Percentiles rank a stretch among this genome's conserved stretches.
Conservation (phyloP, 352 stramenopile species). For the Phytophthora melonis region DNA sequence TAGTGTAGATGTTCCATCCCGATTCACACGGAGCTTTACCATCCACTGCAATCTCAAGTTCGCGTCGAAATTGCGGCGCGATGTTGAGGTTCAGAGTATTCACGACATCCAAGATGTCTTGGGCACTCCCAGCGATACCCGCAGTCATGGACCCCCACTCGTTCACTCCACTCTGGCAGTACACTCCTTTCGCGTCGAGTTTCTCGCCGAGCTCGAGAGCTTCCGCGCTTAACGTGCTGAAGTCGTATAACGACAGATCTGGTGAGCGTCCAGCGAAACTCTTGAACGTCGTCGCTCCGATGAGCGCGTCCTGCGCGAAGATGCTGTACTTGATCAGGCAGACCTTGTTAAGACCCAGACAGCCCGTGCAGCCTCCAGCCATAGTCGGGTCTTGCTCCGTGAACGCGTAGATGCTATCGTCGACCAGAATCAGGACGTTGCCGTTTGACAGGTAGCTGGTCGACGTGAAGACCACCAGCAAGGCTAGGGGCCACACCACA, state of each 20-base stretch:
- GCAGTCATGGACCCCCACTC: constrained; percentile 37
- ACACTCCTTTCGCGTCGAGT: constrained; percentile 28
- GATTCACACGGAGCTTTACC: constrained; percentile 27
- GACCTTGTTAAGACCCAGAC: constrained; percentile 29
- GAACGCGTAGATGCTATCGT: constrained; percentile 41
- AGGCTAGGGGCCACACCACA: constrained; percentile 29
- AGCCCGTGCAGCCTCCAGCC: constrained; percentile 31
- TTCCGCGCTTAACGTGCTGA: constrained; percentile 22
- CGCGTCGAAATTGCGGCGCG: constrained; percentile 27
- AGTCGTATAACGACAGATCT: constrained; percentile 37
- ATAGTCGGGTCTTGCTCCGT: constrained; percentile 34
- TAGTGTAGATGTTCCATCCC: constrained; percentile 36
- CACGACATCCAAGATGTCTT: constrained; percentile 35
- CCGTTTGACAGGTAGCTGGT: constrained; percentile 24
- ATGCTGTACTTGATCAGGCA: constrained; percentile 38
- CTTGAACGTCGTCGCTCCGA: constrained; percentile 33
- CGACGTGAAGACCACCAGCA: constrained; percentile 25
- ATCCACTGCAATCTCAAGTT: constrained; percentile 30
- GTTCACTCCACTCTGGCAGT: constrained; percentile 40
- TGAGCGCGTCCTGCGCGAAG: constrained; percentile 32
- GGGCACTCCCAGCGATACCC: constrained; percentile 25
- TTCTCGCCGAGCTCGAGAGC: constrained; percentile 21
- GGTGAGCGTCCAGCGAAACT: constrained; percentile 28
- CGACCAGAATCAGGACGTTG: constrained; percentile 30
- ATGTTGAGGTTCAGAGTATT: constrained; percentile 28